Evolutionary conservation across 1,139 yeast genomes (phyloP), one percentile per base, ranked within the genome.

Genomic region (Kluyveromyces sp.): DNA sequence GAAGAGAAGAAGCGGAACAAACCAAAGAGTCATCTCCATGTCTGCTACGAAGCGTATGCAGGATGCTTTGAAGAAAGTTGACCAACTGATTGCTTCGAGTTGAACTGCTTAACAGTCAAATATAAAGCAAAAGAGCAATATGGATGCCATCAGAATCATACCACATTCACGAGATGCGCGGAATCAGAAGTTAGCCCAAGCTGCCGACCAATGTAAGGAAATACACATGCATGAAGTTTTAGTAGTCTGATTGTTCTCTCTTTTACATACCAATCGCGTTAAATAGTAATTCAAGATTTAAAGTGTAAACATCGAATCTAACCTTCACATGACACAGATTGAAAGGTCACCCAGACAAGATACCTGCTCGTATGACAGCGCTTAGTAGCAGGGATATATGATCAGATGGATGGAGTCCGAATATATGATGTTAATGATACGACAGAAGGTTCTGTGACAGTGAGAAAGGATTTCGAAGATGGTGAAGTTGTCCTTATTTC

Each of bases 31-130:
- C 17, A 46, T 45, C 18, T 50, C 54, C 1, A 51, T 54, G 40
- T 54, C 60, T 3, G 46, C 51, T 8, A 56, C 51, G 38, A 56
- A 54, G 40, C 49, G 58, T 29, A 50, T 53, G 31, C 45, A 48
- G 26, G 58, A 57, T 22, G 56, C 62, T 15, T 31, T 58, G 33
- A 49, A 48, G 30, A 50, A 50, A 31, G 43, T 57, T 16, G 51
- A 47, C 20, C 42, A 43, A 32, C 25, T 30, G 20, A 20, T 11
- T 6, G 6, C 34, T 7, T 25, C n/a, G n/a, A n/a, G n/a, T n/a
- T n/a, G n/a, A n/a, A n/a, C n/a, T n/a, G n/a, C n/a, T n/a, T n/a
- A n/a, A n/a, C n/a, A n/a, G n/a, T n/a, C n/a, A n/a, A n/a, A n/a
- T n/a, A n/a, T n/a, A n/a, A n/a, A n/a, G n/a, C n/a, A n/a, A n/a